These are phyloP conservation scores for Ustilago crameri DNA, from an alignment of 1,284 basidiomycete species.

Conservation along the genomic window DNA sequence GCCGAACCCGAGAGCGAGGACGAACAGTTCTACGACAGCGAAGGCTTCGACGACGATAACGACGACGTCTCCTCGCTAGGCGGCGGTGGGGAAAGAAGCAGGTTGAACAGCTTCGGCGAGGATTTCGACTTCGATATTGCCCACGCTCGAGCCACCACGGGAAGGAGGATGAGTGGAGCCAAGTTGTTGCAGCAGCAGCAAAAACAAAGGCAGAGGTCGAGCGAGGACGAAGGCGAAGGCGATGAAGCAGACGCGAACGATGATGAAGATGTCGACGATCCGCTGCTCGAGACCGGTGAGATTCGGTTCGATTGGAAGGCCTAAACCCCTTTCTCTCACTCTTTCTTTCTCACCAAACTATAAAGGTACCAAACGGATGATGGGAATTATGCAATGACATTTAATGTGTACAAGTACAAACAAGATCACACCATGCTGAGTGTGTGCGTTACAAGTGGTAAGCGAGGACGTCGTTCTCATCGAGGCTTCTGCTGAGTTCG, in stretches of 20 bases:
- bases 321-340: constrained; percentile 5
- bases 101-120: constrained; percentile 5
- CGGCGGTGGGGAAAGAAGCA: constrained; percentile 4
- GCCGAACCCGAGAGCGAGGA: constrained; percentile 45
- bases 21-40: constrained; percentile 48
- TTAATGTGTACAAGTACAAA: background rate
- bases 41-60: constrained; percentile 33
- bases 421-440: too few species aligned
- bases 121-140: background rate
- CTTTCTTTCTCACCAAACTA: too few species aligned
- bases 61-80: constrained; percentile 26
- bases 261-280: constrained; percentile 43
- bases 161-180: background rate
- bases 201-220: constrained; percentile 20
- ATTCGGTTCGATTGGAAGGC: constrained; percentile 65
- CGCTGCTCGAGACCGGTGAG: constrained; percentile 62
- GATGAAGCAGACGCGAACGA: constrained; percentile 38
- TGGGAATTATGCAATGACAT: background rate
- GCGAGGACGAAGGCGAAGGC: constrained; percentile 23
- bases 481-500: constrained; percentile 1
- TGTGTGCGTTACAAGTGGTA: constrained; percentile 17
- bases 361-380: too few species aligned
- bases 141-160: background rate
- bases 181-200: background rate
- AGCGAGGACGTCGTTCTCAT: background rate